These are phyloP conservation scores for Colletotrichum siamense DNA, from an alignment of 2,329 filamentous ascomycete genomes.

Conservation along the genomic window DNA sequence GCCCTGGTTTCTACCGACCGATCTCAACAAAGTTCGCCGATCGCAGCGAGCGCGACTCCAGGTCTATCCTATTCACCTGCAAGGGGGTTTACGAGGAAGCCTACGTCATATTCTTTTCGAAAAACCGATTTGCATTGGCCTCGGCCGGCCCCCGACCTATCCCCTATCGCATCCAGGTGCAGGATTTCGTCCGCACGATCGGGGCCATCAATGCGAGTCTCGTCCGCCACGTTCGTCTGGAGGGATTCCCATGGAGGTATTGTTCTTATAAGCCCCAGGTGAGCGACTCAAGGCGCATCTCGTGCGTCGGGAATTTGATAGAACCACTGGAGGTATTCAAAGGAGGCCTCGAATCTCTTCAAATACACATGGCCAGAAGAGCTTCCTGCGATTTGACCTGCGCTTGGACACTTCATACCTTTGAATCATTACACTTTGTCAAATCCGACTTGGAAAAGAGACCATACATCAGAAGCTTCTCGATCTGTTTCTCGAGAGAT, in stretches of 20 bases:
- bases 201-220: background rate
- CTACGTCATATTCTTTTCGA: background rate
- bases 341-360: background rate
- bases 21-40: background rate
- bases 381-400: background rate
- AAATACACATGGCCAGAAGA: background rate
- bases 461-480: background rate
- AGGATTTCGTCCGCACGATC: background rate
- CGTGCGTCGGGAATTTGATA: background rate
- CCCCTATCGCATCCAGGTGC: background rate
- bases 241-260: background rate
- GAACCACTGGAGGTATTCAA: background rate
- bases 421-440: background rate
- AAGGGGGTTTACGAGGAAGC: background rate
- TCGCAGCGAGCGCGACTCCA: background rate
- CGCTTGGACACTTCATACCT: background rate
- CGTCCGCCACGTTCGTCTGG: background rate
- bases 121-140: background rate
- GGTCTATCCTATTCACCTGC: background rate
- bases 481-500: background rate
- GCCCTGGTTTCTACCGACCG: background rate
- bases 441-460: background rate
- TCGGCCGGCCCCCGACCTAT: background rate
- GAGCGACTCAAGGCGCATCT: background rate
- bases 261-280: background rate